A percentile compares a stretch with the other conserved stretches of the same genome.
Conservation (phyloP, 495 filamentous ascomycete genomes). For the Neurospora intermedia region DNA sequence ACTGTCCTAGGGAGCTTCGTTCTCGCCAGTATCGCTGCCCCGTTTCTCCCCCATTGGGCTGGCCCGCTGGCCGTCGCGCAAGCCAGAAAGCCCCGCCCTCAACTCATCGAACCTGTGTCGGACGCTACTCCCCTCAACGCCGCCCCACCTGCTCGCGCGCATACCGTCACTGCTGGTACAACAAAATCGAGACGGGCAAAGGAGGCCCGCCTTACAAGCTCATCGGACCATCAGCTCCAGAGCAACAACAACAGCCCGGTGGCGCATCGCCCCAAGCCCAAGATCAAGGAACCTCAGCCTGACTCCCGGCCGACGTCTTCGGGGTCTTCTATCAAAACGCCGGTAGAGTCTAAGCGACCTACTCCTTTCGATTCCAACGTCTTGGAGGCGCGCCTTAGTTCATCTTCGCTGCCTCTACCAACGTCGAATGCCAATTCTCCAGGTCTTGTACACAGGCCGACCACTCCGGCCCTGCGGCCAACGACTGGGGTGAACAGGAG, state of each 20-base stretch:
- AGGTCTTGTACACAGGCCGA: constrained; percentile 30
- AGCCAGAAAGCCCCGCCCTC: constrained; percentile 53
- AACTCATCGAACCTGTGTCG: constrained; percentile 13
- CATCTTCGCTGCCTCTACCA: not conserved
- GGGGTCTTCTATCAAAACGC: constrained; percentile 1
- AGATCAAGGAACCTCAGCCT: constrained; percentile 5
- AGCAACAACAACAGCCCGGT: constrained; percentile 2
- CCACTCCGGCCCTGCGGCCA: constrained; percentile 42
- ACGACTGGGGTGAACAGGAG: constrained; percentile 35
- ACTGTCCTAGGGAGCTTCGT: constrained; percentile 63
- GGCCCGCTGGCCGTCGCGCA: constrained; percentile 66
- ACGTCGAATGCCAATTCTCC: constrained; percentile 38
- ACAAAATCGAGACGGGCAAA: constrained; percentile 36
- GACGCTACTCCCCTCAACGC: constrained; percentile 43
- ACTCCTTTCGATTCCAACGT: constrained; percentile 8
- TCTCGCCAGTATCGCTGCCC: constrained; percentile 47
- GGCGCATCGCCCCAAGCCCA: constrained; percentile 19
- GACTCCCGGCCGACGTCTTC: constrained; percentile 11
- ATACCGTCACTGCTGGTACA: constrained; percentile 45
- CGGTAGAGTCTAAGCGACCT: not conserved
- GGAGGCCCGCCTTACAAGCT: constrained; percentile 29
- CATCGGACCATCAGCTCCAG: constrained; percentile 24
- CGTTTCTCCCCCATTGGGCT: constrained; percentile 46
- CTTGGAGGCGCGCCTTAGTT: constrained; percentile 43
- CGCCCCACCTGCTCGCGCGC: constrained; percentile 45